phyloP scores from a whole-genome alignment of 2,329 filamentous ascomycete genomes.

The Neofusicoccum cordaticola region DNA sequence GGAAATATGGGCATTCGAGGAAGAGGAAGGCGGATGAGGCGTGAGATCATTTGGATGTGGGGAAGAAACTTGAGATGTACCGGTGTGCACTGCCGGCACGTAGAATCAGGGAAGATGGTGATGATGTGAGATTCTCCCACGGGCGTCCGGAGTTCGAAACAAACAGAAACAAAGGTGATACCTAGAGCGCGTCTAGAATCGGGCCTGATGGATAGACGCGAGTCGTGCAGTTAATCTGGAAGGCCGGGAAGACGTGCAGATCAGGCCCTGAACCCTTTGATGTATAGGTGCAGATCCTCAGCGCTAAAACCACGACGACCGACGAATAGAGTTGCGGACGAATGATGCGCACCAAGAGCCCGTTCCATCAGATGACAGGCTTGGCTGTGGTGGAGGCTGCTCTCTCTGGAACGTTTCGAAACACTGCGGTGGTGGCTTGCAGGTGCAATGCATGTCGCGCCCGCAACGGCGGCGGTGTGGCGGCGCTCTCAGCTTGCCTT shows the following conservation, averaged over 20 bases:
- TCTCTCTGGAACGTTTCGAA: not conserved
- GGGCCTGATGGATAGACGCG: not conserved
- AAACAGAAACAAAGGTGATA: not conserved
- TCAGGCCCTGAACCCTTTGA: not conserved
- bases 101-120: not conserved
- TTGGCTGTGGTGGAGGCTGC: not conserved
- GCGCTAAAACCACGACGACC: not conserved
- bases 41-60: not conserved
- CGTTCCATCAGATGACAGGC: not conserved
- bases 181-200: not conserved
- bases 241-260: not conserved
- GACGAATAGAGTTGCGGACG: not conserved
- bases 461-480: not conserved
- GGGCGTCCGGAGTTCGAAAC: not conserved
- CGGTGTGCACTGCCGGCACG: not conserved
- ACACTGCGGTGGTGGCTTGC: not conserved
- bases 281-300: not conserved
- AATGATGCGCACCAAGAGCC: no score
- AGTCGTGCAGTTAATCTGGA: conserved; percentile 11
- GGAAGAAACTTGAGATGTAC: not conserved
- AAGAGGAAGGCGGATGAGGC: not conserved
- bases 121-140: not conserved
- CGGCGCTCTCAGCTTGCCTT: not conserved
- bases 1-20: not conserved
- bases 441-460: not conserved